Evolutionary conservation across 2,329 filamentous ascomycete species (phyloP).

Genomic region (Dactylonectria macrodidyma): DNA sequence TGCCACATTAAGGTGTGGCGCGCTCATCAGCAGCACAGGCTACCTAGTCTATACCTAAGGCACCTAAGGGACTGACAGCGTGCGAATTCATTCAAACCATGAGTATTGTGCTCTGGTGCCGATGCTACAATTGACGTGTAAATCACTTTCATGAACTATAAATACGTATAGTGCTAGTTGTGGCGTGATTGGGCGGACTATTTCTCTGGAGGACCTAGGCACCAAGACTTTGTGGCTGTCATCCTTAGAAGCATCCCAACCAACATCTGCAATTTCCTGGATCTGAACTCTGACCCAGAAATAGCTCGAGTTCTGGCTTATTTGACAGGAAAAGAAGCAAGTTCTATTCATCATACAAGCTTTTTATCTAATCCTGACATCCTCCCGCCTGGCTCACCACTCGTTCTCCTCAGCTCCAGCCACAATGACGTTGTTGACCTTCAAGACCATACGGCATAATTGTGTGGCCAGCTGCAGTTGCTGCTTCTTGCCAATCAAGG

Average conservation of each 20-base stretch:
- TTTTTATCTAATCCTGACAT: slow-evolving; percentile 46
- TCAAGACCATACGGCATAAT: slow-evolving; percentile 97
- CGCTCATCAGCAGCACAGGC: background rate
- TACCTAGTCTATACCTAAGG: background rate
- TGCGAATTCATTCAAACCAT: background rate
- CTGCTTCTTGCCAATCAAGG: slow-evolving; percentile 97
- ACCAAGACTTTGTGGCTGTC: too few relatives aligned
- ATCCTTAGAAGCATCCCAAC: background rate
- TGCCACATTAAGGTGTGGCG: background rate
- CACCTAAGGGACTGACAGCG: too few relatives aligned
- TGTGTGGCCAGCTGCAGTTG: slow-evolving; percentile 97
- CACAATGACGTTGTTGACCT: slow-evolving; percentile 97
- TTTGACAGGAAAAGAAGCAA: slow-evolving; percentile 26
- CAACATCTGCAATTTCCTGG: background rate
- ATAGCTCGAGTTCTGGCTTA: background rate
- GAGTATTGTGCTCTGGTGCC: background rate
- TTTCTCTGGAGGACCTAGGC: background rate
- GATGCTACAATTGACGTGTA: too few relatives aligned
- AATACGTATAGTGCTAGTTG: too few relatives aligned
- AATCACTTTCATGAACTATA: background rate
- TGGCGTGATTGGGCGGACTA: too few relatives aligned
- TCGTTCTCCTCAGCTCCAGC: slow-evolving; percentile 89
- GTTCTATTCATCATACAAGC: slow-evolving; percentile 43
- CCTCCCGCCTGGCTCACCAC: slow-evolving; percentile 69
- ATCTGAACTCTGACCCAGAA: background rate